Evolutionary conservation across 2,329 filamentous ascomycete genomes (phyloP).

Genomic region (Talaromyces amestolkiae): DNA sequence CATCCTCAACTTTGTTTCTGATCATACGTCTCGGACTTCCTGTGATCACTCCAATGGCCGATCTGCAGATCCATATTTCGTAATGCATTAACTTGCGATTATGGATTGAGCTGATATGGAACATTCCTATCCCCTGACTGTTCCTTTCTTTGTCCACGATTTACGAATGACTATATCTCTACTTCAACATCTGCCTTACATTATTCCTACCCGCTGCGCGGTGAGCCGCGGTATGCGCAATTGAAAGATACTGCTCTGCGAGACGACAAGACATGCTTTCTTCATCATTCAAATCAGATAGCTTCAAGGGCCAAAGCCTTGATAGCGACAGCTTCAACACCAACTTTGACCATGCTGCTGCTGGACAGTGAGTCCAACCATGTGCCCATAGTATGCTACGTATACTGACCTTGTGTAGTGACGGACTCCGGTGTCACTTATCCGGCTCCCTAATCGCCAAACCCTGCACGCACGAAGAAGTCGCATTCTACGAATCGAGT

Average conservation of each 20-base stretch:
- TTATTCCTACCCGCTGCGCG: conserved; percentile 2
- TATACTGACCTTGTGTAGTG: conserved; percentile 52
- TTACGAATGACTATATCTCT: background rate
- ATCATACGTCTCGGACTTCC: background rate
- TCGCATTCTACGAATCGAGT: conserved; percentile 81
- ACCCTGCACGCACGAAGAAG: conserved; percentile 81
- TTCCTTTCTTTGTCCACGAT: background rate
- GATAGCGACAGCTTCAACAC: conserved; percentile 40
- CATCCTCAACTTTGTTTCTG: background rate
- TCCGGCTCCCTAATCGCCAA: conserved; percentile 89
- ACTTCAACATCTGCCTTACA: background rate
- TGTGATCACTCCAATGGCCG: background rate
- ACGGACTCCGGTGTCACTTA: conserved; percentile 81
- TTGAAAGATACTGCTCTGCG: background rate
- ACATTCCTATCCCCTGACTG: conserved; percentile 4
- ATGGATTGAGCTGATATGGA: conserved; percentile 14
- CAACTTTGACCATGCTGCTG: conserved; percentile 46
- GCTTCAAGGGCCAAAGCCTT: conserved; percentile 34
- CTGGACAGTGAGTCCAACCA: conserved; percentile 49
- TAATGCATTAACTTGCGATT: background rate
- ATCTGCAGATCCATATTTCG: background rate
- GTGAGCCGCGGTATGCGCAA: conserved; percentile 14
- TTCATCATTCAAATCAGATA: conserved; percentile 33
- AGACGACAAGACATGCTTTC: conserved; percentile 22
- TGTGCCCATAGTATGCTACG: background rate